Conservation (phyloP, 2,329 filamentous ascomycete species). For the Arachnomyces sp. region DNA sequence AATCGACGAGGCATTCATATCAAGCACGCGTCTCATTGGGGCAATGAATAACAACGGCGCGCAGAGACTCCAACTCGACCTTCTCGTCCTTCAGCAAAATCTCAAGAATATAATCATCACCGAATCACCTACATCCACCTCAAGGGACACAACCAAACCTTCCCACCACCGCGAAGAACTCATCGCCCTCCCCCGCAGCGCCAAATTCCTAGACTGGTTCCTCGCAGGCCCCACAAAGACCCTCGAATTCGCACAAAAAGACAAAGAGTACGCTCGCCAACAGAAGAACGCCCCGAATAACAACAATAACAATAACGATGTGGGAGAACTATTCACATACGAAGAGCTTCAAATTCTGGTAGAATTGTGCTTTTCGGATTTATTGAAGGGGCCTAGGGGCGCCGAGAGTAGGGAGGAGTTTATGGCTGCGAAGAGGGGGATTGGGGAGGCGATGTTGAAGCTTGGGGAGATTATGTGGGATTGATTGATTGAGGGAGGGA, state of each 20-base stretch:
- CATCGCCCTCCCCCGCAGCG: conserved; percentile 35
- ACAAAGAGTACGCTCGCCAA: conserved; percentile 26
- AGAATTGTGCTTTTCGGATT: conserved; percentile 39
- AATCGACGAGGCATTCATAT: conserved; percentile 69
- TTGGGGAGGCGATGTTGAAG: conserved; percentile 35
- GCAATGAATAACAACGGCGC: conserved; percentile 80
- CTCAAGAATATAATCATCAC: conserved; percentile 73
- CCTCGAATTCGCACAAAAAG: conserved; percentile 36
- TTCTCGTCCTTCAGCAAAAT: conserved; percentile 91
- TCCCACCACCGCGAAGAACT: conserved; percentile 22
- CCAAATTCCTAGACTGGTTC: conserved; percentile 42
- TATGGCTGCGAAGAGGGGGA: conserved; percentile 38
- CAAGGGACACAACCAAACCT: background rate
- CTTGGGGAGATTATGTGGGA: conserved; percentile 43
- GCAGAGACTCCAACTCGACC: conserved; percentile 84
- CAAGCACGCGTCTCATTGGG: conserved; percentile 60
- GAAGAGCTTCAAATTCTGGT: conserved; percentile 39
- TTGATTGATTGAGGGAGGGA: conserved; percentile 20
- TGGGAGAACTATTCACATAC: conserved; percentile 38
- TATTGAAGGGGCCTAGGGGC: conserved; percentile 31
- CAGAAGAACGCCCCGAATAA: conserved; percentile 25
- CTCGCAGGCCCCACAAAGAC: conserved; percentile 38
- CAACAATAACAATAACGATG: conserved; percentile 23
- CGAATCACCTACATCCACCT: conserved; percentile 1
- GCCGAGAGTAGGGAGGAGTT: conserved; percentile 38